Base-by-base conservation (phyloP, 163 green algal species). In the Scenedesmus sp. region DNA sequence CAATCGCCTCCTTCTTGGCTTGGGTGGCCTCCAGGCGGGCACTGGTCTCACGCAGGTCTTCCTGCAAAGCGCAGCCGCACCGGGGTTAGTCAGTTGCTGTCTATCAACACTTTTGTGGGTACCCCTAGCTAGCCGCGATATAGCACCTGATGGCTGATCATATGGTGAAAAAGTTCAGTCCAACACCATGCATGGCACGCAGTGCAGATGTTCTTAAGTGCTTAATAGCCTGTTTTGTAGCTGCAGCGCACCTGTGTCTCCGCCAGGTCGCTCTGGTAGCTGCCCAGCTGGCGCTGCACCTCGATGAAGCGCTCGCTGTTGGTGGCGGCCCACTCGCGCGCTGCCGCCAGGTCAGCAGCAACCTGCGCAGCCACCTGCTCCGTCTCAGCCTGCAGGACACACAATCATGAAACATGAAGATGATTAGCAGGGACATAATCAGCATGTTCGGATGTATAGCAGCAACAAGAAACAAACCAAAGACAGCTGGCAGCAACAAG, bases 251-350 rank as follows among this genome's bases (percentile, higher is more conserved):
- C 76, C 76, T 88, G 83, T 54, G 87, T 91, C 70, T 57, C 87
- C 9, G 26, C 6, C 55, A 91, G 73, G 26, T 91, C 87, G 10
- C 9, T 85, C 67, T 62, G 66, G 87, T 91, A 91, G n/a, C 7
- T 84, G 6, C 87, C 87, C 34, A 91, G 87, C 87, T 91, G 87
- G 8, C 62, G 15, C 87, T 91, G 87, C 56, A 91, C 76, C n/a
- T 91, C 70, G 15, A 23, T 52, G 26, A 91, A 91, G 57, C 87
- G 74, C 55, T 76, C 7, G 52, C 59, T 66, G 59, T 85, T 91
- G 26, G 56, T 4, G 15, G 56, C 55, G 15, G 87, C 87, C 87
- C 87, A 91, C 46, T 91, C 76, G 2, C 87, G 87, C 52, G 87
- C 87, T 8, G 87, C 87, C 20, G 70, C 73, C 16, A 91, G 87